phyloP scores from a whole-genome alignment of 805 yeast genomes.

The Metschnikowia arizonensis region DNA sequence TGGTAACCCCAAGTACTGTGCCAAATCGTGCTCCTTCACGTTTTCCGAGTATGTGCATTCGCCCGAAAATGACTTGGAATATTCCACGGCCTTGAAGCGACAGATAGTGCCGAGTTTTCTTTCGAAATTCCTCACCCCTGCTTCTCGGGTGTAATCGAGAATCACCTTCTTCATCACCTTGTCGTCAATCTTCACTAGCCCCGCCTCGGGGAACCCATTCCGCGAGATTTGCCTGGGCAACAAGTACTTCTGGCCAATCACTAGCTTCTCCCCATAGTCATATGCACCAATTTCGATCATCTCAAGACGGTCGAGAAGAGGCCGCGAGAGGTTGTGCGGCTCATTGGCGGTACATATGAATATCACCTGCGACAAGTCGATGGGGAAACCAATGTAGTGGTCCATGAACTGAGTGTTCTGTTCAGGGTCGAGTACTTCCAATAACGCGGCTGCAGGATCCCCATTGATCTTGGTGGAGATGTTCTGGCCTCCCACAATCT shows the following conservation, averaged over 20 bases:
- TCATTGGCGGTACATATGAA: slow-evolving; percentile 88
- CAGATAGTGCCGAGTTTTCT: slow-evolving; percentile 72
- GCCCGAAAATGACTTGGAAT: slow-evolving; percentile 30
- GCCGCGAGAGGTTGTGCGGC: slow-evolving; percentile 63
- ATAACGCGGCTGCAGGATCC: slow-evolving; percentile 84
- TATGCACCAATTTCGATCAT: slow-evolving; percentile 75
- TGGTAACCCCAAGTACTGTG: slow-evolving; percentile 68
- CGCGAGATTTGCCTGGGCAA: slow-evolving; percentile 70
- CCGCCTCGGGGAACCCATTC: slow-evolving; percentile 52
- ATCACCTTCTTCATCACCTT: slow-evolving; percentile 60
- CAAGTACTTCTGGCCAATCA: slow-evolving; percentile 64
- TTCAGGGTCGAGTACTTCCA: slow-evolving; percentile 88
- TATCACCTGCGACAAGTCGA: slow-evolving; percentile 74
- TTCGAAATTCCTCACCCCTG: slow-evolving; percentile 82
- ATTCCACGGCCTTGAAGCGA: slow-evolving; percentile 77
- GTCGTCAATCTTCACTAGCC: slow-evolving; percentile 44
- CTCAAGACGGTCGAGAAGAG: slow-evolving; percentile 81
- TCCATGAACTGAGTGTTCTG: slow-evolving; percentile 75
- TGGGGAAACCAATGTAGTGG: slow-evolving; percentile 81
- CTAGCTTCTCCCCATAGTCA: slow-evolving; percentile 69
- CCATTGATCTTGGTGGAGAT: slow-evolving; percentile 55
- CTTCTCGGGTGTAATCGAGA: slow-evolving; percentile 70
- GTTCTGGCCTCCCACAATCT: slow-evolving; percentile 54
- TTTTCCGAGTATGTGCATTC: slow-evolving; percentile 28
- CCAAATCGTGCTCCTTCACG: slow-evolving; percentile 53